Evolutionary conservation across 2,329 filamentous ascomycete species (phyloP), one percentile per base, ranked within the genome.

Genomic region (Sporothrix brasiliensis): DNA sequence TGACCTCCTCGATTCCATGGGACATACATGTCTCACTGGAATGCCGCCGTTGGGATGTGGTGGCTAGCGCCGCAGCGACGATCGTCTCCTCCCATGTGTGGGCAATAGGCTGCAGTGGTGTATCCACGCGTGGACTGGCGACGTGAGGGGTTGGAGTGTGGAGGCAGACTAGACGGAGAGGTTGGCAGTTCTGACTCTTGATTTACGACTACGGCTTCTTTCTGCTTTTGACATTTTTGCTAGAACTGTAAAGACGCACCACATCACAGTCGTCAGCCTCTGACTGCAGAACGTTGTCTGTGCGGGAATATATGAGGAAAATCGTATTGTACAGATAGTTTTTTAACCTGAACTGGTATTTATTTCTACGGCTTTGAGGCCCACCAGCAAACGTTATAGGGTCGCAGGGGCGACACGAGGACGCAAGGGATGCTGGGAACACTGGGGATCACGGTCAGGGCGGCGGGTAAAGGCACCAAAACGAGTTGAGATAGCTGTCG

Each of bases 391-490:
- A 34, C 24, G 13, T 19, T 65, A 50, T 30, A 44, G 44, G 41
- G 44, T 34, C 47, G 44, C 61, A 65, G 61, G 34, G 44, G 61
- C 61, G 41, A 44, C 61, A 50, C 44, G 44, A 34, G 24, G 61
- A 65, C 27, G 39, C 61, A 65, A 65, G 61, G 24, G 44, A 63
- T 41, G 19, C 5, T 21, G 30, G 14, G 7, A 63, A 7, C 16
- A 44, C 13, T 14, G n/a, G n/a, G 56, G n/a, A 11, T 11, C 34
- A 13, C 24, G 61, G 44, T 34, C 61, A 50, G 61, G 60, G 61
- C 61, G 44, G 61, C 61, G 61, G 61, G 61, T 50, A 65, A 65
- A 65, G 61, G 47, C 24, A 65, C 61, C 61, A 50, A 65, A 65
- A 65, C 16, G 27, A 65, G 61, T 34, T 16, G 41, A 50, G 61